Base-by-base conservation (phyloP, 768 basidiomycete species). In the Kockovaella imperatae region DNA sequence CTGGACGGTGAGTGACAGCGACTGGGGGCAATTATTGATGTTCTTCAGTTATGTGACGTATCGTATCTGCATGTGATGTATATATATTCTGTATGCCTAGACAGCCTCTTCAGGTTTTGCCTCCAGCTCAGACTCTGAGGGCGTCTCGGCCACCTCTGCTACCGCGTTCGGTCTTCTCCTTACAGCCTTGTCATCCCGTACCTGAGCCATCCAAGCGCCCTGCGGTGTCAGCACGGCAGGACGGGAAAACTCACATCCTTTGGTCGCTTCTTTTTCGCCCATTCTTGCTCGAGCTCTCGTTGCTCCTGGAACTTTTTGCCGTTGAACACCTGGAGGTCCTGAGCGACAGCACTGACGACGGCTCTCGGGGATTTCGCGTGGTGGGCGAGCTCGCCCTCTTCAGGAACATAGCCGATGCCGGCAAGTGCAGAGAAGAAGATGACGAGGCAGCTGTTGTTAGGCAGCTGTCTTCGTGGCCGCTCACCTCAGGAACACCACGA, bases 1-100 rank as follows among this genome's bases (percentile, higher is more conserved):
- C 85, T 54, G 93, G 93, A 45, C 35, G 71, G 69, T 69, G 51
- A 59, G 67, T 57, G 8, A 31, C 35, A 41, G 11, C 31, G 10
- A 23, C 26, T 15, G 24, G 28, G 17, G 31, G 45, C 35, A 18
- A 20, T 21, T 38, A 29, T 24, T 18, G 11, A 1, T 1, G 28
- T 21, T 29, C 13, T 42, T 10, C 21, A 64, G 64, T 29, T 67
- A 67, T 44, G 62, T 67, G 50, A 67, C 64, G 5, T 69, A 69
- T 43, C 57, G 67, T 15, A 69, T 69, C 21, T 69, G 67, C 49
- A 62, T 69, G 61, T 66, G 31, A n/a, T 32, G 10, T 32, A 32
- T n/a, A 32, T n/a, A 32, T 20, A 38, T 38, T 38, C 21, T 28
- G 40, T 7, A 10, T 28, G 24, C 20, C 40, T 42, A 20, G 24